Evolutionary conservation across 2,329 filamentous ascomycete genomes (phyloP).

Genomic region (Xylariaceae sp.): DNA sequence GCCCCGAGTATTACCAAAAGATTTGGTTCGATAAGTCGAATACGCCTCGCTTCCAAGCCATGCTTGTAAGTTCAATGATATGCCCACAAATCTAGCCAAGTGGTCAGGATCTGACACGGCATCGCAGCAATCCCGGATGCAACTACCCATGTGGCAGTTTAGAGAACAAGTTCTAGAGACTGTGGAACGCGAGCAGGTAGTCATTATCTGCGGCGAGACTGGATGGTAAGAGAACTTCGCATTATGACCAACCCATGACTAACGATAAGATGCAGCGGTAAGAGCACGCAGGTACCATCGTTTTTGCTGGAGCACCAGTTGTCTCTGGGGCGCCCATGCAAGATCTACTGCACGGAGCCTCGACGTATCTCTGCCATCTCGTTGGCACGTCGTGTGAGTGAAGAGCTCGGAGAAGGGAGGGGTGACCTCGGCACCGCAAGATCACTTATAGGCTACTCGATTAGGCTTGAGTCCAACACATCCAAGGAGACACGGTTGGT

Average conservation of each 20-base stretch:
- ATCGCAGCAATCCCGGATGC: constrained; percentile 67
- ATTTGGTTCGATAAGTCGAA: constrained; percentile 66
- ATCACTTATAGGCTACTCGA: constrained; percentile 93
- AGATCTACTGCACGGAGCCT: constrained; percentile 95
- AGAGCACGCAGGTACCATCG: constrained; percentile 96
- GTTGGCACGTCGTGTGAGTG: constrained; percentile 88
- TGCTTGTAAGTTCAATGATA: constrained; percentile 65
- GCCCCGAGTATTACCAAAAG: constrained; percentile 58
- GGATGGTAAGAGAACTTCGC: constrained; percentile 66
- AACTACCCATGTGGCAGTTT: constrained; percentile 90
- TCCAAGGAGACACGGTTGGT: constrained; percentile 82
- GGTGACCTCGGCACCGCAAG: constrained; percentile 81
- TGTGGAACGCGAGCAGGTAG: constrained; percentile 80
- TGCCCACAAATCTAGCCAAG: background rate
- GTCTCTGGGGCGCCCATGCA: constrained; percentile 79
- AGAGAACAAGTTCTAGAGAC: constrained; percentile 77
- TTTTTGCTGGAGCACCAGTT: constrained; percentile 92
- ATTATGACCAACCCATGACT: background rate
- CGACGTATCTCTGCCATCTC: constrained; percentile 96
- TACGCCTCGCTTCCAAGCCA: constrained; percentile 72
- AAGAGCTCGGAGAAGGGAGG: constrained; percentile 87
- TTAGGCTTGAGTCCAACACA: constrained; percentile 88
- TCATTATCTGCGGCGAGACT: constrained; percentile 95
- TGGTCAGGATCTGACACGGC: constrained; percentile 10
- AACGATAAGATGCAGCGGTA: constrained; percentile 63